Base-by-base conservation (phyloP, 2,329 filamentous ascomycete species). In the Claviceps sp. region DNA sequence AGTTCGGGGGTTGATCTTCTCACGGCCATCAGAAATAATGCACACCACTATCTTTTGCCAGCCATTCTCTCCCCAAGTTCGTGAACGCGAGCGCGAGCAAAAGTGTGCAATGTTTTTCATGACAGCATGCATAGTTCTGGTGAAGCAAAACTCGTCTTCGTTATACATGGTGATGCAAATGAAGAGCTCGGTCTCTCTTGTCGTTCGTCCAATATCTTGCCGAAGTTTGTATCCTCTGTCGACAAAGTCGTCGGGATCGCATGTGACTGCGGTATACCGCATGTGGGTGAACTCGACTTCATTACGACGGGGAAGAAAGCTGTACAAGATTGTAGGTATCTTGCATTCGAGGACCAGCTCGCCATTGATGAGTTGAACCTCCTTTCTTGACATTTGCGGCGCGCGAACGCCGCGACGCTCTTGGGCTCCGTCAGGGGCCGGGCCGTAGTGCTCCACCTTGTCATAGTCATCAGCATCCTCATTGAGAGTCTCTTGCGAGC, bases 41-140 rank as follows among this genome's bases (percentile, higher is more conserved):
- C 89, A 96, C 0, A 98, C 91, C 0, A 98, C 93, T 62, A 98
- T 96, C 74, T 98, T 98, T 69, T 98, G 88, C 93, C 93, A 98
- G 4, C 93, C 93, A 50, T 88, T 82, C 60, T 95, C 94, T 40
- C 93, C 94, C 93, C 93, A 98, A 0, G 90, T 97, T 53, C 93
- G 81, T 5, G 89, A 95, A 66, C 93, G 91, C 51, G 84, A 86
- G 50, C 93, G 83, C 20, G 85, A 88, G 73, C 93, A 98, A 69
- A 98, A 96, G 66, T 97, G 93, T 14, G 87, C 83, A 61, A 98
- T 91, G 66, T 98, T 98, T 67, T 94, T 89, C 87, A 98, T 95
- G 52, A 98, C 88, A 51, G 91, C 93, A 66, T 97, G 88, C 91
- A 98, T 97, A 1, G 93, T 98, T 46, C 93, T 82, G 6, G 93